phyloP scores from a whole-genome alignment of 352 stramenopile genomes.

The Pythium diclinum region DNA sequence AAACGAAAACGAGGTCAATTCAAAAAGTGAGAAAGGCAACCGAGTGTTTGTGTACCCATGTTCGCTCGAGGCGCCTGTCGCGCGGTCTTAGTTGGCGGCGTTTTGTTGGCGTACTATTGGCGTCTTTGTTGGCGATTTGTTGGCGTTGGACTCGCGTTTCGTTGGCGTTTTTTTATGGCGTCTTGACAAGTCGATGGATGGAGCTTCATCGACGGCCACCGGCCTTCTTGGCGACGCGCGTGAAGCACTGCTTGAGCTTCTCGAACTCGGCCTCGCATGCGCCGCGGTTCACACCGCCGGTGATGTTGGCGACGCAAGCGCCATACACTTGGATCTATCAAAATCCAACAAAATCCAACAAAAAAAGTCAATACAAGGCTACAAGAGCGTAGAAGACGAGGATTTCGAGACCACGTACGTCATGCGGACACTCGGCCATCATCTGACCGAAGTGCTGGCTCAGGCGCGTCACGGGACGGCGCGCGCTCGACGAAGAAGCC shows the following conservation, averaged over 20 bases:
- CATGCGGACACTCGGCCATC: constrained; percentile 55
- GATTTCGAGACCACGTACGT: constrained; percentile 34
- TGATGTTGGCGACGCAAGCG: constrained; percentile 67
- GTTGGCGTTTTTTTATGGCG: neutral
- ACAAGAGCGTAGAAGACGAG: constrained; percentile 3
- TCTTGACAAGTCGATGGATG: neutral
- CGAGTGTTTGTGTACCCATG: no score
- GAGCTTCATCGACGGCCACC: neutral
- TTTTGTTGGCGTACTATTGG: neutral
- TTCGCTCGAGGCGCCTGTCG: no score
- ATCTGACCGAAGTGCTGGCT: constrained; percentile 68
- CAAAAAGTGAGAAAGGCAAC: no score
- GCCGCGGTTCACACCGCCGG: constrained; percentile 43
- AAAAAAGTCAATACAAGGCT: neutral
- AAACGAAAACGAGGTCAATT: no score
- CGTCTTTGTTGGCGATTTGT: neutral
- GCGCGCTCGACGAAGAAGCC: constrained; percentile 12
- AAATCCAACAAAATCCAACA: neutral
- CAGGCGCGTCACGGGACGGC: constrained; percentile 45
- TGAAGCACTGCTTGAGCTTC: constrained; percentile 68
- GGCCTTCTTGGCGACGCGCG: constrained; percentile 41
- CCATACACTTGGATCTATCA: constrained; percentile 75
- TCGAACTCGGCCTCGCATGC: constrained; percentile 72
- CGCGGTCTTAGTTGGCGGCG: neutral
- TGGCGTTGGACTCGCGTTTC: neutral